Conservation (phyloP, 2,329 filamentous ascomycete genomes). For the Penicillium sumatraense region DNA sequence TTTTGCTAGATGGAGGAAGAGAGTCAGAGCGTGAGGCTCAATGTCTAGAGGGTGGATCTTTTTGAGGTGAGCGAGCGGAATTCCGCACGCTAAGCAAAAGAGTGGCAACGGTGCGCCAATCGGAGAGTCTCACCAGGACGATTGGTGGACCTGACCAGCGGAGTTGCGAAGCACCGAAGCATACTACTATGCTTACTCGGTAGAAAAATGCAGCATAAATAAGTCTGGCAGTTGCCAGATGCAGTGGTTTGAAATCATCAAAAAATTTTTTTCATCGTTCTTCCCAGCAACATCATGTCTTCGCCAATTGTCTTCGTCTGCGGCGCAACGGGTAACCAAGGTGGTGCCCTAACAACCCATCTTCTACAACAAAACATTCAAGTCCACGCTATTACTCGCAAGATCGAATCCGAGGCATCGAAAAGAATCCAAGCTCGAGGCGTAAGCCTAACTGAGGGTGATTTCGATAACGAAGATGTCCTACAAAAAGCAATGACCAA, state of each 20-base stretch:
- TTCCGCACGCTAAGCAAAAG: constrained; percentile 16
- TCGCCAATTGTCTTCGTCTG: constrained; percentile 31
- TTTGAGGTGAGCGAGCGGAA: constrained; percentile 19
- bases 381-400: constrained; percentile 40
- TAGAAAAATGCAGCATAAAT: no score
- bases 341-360: constrained; percentile 32
- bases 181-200: no score
- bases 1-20: not conserved
- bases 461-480: constrained; percentile 34
- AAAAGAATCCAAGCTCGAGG: constrained; percentile 33
- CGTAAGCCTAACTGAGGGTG: constrained; percentile 35
- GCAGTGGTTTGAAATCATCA: no score
- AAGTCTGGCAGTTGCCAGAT: no score
- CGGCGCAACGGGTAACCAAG: constrained; percentile 38
- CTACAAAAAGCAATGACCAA: constrained; percentile 33
- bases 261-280: no score
- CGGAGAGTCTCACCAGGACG: not conserved
- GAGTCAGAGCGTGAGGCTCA: constrained; percentile 3
- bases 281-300: constrained; percentile 17
- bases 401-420: constrained; percentile 29
- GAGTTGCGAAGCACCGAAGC: constrained; percentile 11
- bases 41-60: not conserved
- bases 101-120: constrained; percentile 9
- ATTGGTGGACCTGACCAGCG: not conserved
- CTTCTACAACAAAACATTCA: constrained; percentile 31